These are phyloP conservation scores for Geotrichum phurueaensis DNA, from an alignment of 1,139 yeast species.

Conservation along the genomic window DNA sequence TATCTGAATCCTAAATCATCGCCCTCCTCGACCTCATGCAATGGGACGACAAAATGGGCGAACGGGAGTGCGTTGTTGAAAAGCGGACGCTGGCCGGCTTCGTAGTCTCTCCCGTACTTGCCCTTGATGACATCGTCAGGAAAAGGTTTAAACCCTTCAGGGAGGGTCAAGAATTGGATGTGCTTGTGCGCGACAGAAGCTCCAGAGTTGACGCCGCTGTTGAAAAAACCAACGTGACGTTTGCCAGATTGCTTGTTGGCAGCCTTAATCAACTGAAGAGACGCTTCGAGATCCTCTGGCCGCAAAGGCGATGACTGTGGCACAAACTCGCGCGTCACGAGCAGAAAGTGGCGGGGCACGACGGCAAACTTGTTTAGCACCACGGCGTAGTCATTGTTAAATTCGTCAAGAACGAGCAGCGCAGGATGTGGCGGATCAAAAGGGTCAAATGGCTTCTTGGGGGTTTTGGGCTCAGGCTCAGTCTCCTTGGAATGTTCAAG, in stretches of 20 bases:
- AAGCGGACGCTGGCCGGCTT: slow-evolving; percentile 49
- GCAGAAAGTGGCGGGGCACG: slow-evolving; percentile 66
- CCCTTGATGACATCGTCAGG: slow-evolving; percentile 49
- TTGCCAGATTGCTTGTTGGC: slow-evolving; percentile 36
- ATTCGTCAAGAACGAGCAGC: slow-evolving; percentile 53
- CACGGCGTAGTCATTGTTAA: slow-evolving; percentile 53
- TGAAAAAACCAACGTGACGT: slow-evolving; percentile 72
- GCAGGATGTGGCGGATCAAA: slow-evolving; percentile 76
- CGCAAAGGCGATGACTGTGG: slow-evolving; percentile 68
- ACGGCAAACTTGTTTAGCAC: slow-evolving; percentile 85
- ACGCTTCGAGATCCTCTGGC: slow-evolving; percentile 58
- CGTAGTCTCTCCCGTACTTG: slow-evolving; percentile 43
- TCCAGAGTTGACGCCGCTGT: slow-evolving; percentile 82
- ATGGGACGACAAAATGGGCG: slow-evolving; percentile 72
- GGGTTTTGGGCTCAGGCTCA: slow-evolving; percentile 23
- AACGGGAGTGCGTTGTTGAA: slow-evolving; percentile 60
- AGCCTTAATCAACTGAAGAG: slow-evolving; percentile 48
- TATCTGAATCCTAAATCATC: slow-evolving; percentile 58
- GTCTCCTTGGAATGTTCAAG: slow-evolving; percentile 9
- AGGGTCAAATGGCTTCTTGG: slow-evolving; percentile 51
- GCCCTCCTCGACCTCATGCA: slow-evolving; percentile 47
- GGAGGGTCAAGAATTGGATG: slow-evolving; percentile 73
- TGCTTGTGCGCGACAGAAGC: slow-evolving; percentile 94
- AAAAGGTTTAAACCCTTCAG: slow-evolving; percentile 50
- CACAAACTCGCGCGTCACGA: slow-evolving; percentile 67